These are phyloP conservation scores for Melastoma malabathricum DNA, from an alignment of 345 rosid species.

Conservation along the genomic window DNA sequence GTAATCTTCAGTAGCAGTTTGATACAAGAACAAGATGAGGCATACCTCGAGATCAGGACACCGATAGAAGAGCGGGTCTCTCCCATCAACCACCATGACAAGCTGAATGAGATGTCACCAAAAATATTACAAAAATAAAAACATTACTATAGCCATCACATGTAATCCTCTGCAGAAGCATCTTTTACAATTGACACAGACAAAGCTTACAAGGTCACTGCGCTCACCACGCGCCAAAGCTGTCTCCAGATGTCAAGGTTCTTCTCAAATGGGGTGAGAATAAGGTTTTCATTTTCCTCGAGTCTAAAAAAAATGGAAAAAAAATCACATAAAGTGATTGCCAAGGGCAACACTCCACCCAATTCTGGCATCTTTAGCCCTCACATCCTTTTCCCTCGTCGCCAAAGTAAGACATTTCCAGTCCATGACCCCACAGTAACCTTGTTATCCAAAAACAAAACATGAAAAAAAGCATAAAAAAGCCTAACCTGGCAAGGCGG, in stretches of 20 bases:
- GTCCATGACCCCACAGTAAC: neutral
- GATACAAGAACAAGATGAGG: neutral
- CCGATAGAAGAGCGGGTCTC: conserved; percentile 78
- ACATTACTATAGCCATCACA: no score
- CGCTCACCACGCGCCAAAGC: conserved; percentile 98
- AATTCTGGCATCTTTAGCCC: neutral
- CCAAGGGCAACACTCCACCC: no score
- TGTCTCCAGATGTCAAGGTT: conserved; percentile 97
- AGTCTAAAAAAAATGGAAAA: conserved; percentile 33
- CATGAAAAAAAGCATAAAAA: neutral
- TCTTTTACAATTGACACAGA: neutral
- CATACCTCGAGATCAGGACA: conserved; percentile 94
- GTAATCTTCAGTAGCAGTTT: no score
- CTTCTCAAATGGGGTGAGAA: conserved; percentile 93
- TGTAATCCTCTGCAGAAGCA: neutral
- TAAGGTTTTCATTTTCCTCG: conserved; percentile 91
- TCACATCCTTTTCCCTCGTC: neutral
- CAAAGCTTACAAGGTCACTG: conserved; percentile 66
- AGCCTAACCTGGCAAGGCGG: conserved; percentile 52
- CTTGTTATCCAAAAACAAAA: no score
- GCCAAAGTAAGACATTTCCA: neutral
- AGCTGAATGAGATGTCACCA: conserved; percentile 30
- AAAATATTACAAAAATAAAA: neutral
- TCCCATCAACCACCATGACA: conserved; percentile 96
- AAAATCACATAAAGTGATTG: neutral